Base-by-base conservation (phyloP, 2,329 filamentous ascomycete genomes). In the Diaporthe longicolla region DNA sequence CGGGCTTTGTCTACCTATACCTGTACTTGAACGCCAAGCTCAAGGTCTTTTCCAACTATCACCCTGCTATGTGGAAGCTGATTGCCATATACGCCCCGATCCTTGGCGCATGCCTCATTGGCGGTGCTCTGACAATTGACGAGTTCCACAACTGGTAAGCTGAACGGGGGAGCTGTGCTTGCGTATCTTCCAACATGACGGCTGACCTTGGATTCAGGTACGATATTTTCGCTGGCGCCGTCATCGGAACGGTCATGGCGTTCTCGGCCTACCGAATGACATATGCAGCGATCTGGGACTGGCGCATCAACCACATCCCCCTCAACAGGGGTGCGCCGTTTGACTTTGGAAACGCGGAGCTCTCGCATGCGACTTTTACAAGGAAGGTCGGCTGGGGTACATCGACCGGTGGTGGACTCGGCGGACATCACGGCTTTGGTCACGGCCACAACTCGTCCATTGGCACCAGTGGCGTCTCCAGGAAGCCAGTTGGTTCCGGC, bases 1-100 rank as follows among this genome's bases (percentile, higher is more conserved):
- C 91, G 0, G 92, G 92, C 7, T 93, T 94, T 77, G 87, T 93
- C 29, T 95, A 89, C 79, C 83, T 95, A 3, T 92, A 88, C 77
- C 85, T 95, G 1, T 95, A 94, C 83, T 88, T 95, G 58, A 95
- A 95, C 81, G 93, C 92, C 63, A 95, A 95, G 84, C 87, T 95
- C 77, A 95, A 94, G 86, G 89, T 94, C 72, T 94, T 91, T 78
- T 85, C 89, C 76, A 92, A 94, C 84, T 92, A 93, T 80, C 93
- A 94, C 79, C 90, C 93, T 0, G 86, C 90, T 17, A 90, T 94
- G 87, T 94, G 93, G 93, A 94, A 94, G 83, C 82, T 94, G 17
- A 85, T 93, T 43, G 88, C 86, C 21, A 84, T 90, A 32, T 93
- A 92, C 78, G 87, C 89, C 0, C 93, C 93, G 0, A 82, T 95